Base-by-base conservation (phyloP, 495 filamentous ascomycete species). In the Parmelia sp. region DNA sequence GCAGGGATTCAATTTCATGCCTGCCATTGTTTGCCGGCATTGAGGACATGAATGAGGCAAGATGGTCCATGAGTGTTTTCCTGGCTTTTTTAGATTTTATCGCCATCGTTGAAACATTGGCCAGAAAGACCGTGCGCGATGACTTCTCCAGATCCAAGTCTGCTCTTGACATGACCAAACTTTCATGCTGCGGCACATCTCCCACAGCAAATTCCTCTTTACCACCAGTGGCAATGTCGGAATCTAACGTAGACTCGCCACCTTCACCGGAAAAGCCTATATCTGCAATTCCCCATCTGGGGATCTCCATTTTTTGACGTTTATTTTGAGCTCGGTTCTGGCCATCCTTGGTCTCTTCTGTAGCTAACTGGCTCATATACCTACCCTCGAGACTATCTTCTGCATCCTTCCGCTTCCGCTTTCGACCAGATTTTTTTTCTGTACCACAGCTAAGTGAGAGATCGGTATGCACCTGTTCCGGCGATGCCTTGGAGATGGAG, bases 71-170 rank as follows among this genome's bases (percentile, higher is more conserved):
- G 21, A 97, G 81, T 25, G 81, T 81, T 74, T 91, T 95, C 74
- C 89, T 90, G 4, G 83, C 89, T 1, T 82, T 74, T 69, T 92
- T 91, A 7, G 90, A 93, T 40, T 84, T 90, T 67, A 97, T 88
- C 15, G 90, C 90, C 56, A 84, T 73, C 19, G 81, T 88, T 9
- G 91, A 92, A 35, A 97, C 89, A 69, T 99, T 99, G 66, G 88
- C 90, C 35, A 99, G 78, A 74, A 97, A 99, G 51, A 99, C 84
- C 5, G 95, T 97, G 27, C 94, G 88, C 63, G 84, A 84, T 21
- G 94, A 90, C 74, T 96, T 96, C 45, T 94, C 89, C 0, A 95
- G 63, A 65, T 95, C 91, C 39, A 69, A 61, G 4, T 75, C 69
- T 25, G 80, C 76, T 57, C 73, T 71, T 21, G 72, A 64, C 7